Conservation (phyloP, 2,329 filamentous ascomycete genomes). For the Boeremia lycopersici region DNA sequence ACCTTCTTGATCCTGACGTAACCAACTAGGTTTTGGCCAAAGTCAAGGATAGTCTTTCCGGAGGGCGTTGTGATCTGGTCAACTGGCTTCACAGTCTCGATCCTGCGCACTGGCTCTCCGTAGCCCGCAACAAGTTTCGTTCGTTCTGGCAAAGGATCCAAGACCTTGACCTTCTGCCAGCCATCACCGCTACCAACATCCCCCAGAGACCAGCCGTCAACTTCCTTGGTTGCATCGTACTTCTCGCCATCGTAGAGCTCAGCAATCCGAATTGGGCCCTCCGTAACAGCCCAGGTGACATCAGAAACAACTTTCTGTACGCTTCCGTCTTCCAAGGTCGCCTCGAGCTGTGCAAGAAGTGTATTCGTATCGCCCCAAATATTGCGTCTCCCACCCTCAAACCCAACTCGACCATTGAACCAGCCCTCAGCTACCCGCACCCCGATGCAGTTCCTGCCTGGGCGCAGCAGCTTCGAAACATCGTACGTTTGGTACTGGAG, state of each 20-base stretch:
- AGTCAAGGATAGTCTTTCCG: background rate
- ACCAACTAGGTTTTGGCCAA: constrained; percentile 7
- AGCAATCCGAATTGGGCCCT: constrained; percentile 8
- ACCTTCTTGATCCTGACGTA: constrained; percentile 3
- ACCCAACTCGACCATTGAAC: constrained; percentile 1
- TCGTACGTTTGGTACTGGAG: constrained; percentile 3
- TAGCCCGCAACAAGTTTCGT: background rate
- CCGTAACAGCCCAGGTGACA: background rate
- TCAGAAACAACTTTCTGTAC: background rate
- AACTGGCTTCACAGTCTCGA: background rate
- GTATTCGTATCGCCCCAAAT: background rate
- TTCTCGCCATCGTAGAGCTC: constrained; percentile 61
- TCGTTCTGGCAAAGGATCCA: background rate
- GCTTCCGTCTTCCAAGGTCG: background rate
- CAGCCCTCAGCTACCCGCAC: constrained; percentile 1
- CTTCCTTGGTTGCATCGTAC: constrained; percentile 52
- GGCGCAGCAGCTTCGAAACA: background rate
- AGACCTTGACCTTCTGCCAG: background rate
- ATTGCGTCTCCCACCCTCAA: background rate
- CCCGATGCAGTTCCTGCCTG: background rate
- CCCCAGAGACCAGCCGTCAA: constrained; percentile 18
- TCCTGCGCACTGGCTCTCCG: background rate
- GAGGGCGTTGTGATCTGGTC: background rate
- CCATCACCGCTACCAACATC: background rate
- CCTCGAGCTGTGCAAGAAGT: background rate